Evolutionary conservation across 352 stramenopile genomes (phyloP).

Genomic region (Peronospora destructor): DNA sequence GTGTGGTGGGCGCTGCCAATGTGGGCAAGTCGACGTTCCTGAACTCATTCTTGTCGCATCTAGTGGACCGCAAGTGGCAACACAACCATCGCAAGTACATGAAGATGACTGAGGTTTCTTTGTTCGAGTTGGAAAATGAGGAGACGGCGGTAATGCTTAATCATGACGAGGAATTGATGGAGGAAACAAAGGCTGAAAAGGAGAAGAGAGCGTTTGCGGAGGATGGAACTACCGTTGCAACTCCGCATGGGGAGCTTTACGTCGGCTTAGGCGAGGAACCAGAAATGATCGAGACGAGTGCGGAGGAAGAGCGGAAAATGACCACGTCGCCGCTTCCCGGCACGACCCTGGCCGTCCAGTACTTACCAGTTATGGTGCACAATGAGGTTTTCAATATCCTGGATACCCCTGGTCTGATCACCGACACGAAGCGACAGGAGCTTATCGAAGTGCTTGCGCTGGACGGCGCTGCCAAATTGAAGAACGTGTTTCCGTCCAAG

Average conservation of each 20-base stretch:
- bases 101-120: constrained; percentile 52
- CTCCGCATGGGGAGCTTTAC: constrained; percentile 35
- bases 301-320: constrained; percentile 63
- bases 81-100: constrained; percentile 86
- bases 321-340: constrained; percentile 88
- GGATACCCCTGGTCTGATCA: constrained; percentile 75
- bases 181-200: constrained; percentile 9
- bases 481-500: constrained; percentile 73
- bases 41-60: constrained; percentile 83
- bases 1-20: constrained; percentile 88
- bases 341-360: constrained; percentile 84
- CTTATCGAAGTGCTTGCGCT: constrained; percentile 72
- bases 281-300: constrained; percentile 60
- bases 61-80: constrained; percentile 79
- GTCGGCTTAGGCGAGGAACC: constrained; percentile 50
- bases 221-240: constrained; percentile 14
- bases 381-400: constrained; percentile 81
- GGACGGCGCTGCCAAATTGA: constrained; percentile 53
- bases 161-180: constrained; percentile 39
- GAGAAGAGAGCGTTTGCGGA: constrained; percentile 9
- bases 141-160: constrained; percentile 47
- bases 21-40: constrained; percentile 91
- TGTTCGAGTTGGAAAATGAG: constrained; percentile 46
- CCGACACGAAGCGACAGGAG: constrained; percentile 67
- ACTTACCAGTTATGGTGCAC: constrained; percentile 67